A percentile compares a stretch with the other conserved stretches of the same genome.
Evolutionary conservation across 2,329 filamentous ascomycete species (phyloP).

Genomic region (Talaromyces sp.): DNA sequence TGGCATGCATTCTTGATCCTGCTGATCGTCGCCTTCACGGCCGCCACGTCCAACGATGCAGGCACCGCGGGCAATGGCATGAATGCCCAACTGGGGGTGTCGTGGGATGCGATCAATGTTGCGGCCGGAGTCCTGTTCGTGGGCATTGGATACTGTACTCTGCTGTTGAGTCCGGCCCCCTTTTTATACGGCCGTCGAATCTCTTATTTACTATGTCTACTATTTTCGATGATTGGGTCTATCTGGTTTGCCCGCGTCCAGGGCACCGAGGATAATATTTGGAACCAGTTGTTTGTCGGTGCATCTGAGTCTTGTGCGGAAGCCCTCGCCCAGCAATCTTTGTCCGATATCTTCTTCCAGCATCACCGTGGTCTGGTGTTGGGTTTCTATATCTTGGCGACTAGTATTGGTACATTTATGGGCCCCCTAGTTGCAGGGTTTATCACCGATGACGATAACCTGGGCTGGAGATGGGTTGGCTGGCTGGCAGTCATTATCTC

Average conservation of each 20-base stretch:
- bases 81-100: slow-evolving; percentile 54
- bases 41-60: slow-evolving; percentile 60
- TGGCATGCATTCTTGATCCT: slow-evolving; percentile 56
- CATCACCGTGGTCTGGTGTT: slow-evolving; percentile 59
- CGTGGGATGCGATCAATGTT: slow-evolving; percentile 57
- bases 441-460: slow-evolving; percentile 45
- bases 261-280: slow-evolving; percentile 52
- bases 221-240: slow-evolving; percentile 54
- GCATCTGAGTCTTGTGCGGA: slow-evolving; percentile 61
- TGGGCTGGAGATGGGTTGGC: slow-evolving; percentile 61
- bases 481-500: slow-evolving; percentile 56
- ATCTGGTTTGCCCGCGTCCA: slow-evolving; percentile 57
- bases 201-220: slow-evolving; percentile 57
- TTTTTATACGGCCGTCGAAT: slow-evolving; percentile 59
- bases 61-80: slow-evolving; percentile 56
- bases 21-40: slow-evolving; percentile 55
- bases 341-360: slow-evolving; percentile 62
- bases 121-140: slow-evolving; percentile 61
- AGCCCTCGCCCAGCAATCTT: slow-evolving; percentile 59
- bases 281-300: slow-evolving; percentile 61
- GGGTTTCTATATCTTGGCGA: slow-evolving; percentile 59
- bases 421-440: slow-evolving; percentile 58
- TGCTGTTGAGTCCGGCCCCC: slow-evolving; percentile 57
- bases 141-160: slow-evolving; percentile 59
- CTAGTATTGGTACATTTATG: slow-evolving; percentile 59